phyloP scores from a whole-genome alignment of 345 rosid species.

The Populus pruinosa region DNA sequence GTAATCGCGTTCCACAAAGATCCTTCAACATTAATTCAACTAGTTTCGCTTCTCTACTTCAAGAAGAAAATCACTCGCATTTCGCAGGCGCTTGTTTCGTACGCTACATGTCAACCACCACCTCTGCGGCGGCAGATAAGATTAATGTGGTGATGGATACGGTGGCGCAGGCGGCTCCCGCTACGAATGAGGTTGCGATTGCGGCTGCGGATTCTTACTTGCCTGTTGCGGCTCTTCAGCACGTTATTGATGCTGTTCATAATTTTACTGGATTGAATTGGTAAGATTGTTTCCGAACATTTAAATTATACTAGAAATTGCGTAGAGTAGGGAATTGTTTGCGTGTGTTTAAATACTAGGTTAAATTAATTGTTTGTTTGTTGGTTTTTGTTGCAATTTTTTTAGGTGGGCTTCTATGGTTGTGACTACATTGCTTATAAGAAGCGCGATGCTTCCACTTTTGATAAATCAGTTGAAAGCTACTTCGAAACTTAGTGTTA shows the following conservation, averaged over 20 bases:
- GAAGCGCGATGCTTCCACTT: constrained; percentile 65
- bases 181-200: constrained; percentile 63
- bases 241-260: constrained; percentile 63
- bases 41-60: constrained; percentile 16
- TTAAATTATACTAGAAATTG: not conserved
- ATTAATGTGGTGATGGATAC: constrained; percentile 46
- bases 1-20: not conserved
- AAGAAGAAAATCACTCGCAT: constrained; percentile 15
- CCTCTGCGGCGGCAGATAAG: constrained; percentile 42
- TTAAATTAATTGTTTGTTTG: not conserved
- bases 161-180: constrained; percentile 35
- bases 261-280: constrained; percentile 60
- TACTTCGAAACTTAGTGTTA: not conserved
- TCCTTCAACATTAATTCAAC: constrained; percentile 17
- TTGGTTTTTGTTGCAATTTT: not conserved
- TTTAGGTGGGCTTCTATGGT: constrained; percentile 87
- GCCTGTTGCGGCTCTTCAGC: constrained; percentile 67
- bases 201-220: constrained; percentile 71
- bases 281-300: constrained; percentile 20
- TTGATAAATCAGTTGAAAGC: not conserved
- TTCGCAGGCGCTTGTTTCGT: constrained; percentile 33
- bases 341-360: not conserved
- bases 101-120: constrained; percentile 58
- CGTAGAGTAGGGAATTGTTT: too few relatives aligned
- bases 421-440: constrained; percentile 62